These are phyloP conservation scores for Auricularia sp. DNA, from an alignment of 768 basidiomycete genomes.

Conservation along the genomic window DNA sequence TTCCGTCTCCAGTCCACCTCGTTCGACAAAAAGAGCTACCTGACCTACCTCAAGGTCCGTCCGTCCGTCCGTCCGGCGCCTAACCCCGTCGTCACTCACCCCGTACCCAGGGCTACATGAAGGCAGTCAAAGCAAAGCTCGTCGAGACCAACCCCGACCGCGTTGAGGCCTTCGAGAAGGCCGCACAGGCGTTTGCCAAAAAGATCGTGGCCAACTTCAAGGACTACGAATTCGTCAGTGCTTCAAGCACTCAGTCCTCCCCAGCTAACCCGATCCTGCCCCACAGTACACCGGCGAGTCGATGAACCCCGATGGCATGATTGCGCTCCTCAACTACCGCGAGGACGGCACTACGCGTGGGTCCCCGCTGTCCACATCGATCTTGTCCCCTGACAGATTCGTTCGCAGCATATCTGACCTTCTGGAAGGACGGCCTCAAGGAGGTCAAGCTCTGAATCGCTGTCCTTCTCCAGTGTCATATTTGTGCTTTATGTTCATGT, in stretches of 20 bases:
- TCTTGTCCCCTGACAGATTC: background rate
- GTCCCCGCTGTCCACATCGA: slow-evolving; percentile 18
- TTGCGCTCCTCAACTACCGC: slow-evolving; percentile 91
- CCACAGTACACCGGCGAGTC: slow-evolving; percentile 56
- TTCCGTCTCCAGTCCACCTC: slow-evolving; percentile 75
- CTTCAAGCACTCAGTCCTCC: background rate
- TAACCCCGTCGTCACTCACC: background rate
- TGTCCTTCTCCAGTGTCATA: too few species aligned
- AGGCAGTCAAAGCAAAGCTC: slow-evolving; percentile 67
- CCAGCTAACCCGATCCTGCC: slow-evolving; percentile 3
- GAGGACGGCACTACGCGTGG: slow-evolving; percentile 76
- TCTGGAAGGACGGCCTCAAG: slow-evolving; percentile 95
- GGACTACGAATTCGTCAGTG: slow-evolving; percentile 82
- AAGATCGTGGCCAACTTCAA: slow-evolving; percentile 86
- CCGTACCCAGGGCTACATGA: slow-evolving; percentile 85
- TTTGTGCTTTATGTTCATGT: too few species aligned
- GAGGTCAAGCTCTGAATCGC: slow-evolving; percentile 49
- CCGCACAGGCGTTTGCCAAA: slow-evolving; percentile 69
- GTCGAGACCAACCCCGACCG: slow-evolving; percentile 42
- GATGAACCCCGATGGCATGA: slow-evolving; percentile 88
- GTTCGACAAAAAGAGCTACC: slow-evolving; percentile 89
- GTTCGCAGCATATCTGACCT: slow-evolving; percentile 69
- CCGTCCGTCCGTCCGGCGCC: slow-evolving; percentile 4
- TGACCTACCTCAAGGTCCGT: slow-evolving; percentile 70
- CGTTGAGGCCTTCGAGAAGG: slow-evolving; percentile 72